phyloP scores from a whole-genome alignment of 768 basidiomycete genomes.

The Suillus ampliporus region DNA sequence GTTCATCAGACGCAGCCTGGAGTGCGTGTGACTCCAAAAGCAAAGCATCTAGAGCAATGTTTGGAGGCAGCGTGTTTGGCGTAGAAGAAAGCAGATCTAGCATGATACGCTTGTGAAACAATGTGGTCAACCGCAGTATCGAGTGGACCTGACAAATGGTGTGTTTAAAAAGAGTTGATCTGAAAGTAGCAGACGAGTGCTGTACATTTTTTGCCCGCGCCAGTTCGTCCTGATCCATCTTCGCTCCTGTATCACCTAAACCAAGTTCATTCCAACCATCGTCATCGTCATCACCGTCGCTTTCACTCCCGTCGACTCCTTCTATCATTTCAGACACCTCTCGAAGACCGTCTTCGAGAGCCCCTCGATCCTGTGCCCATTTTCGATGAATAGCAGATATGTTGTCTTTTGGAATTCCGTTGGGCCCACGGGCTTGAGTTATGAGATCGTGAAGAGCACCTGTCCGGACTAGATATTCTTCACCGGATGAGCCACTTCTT shows the following conservation, averaged over 20 bases:
- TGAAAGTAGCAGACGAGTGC: slow-evolving; percentile 15
- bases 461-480: slow-evolving; percentile 61
- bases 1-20: slow-evolving; percentile 64
- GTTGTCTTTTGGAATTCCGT: slow-evolving; percentile 63
- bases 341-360: slow-evolving; percentile 63
- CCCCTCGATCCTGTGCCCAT: slow-evolving; percentile 57
- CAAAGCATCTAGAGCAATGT: slow-evolving; percentile 54
- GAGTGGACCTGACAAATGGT: slow-evolving; percentile 53
- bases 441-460: slow-evolving; percentile 69
- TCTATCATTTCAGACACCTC: slow-evolving; percentile 64
- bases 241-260: slow-evolving; percentile 48
- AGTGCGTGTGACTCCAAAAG: slow-evolving; percentile 55
- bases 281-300: slow-evolving; percentile 29
- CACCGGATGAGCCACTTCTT: slow-evolving; percentile 33
- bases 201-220: slow-evolving; percentile 62
- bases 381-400: slow-evolving; percentile 57
- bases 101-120: slow-evolving; percentile 67
- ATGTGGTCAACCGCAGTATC: slow-evolving; percentile 60
- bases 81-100: slow-evolving; percentile 51
- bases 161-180: slow-evolving; percentile 12
- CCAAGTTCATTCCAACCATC: slow-evolving; percentile 72
- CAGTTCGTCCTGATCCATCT: slow-evolving; percentile 55
- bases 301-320: slow-evolving; percentile 36
- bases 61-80: slow-evolving; percentile 29
- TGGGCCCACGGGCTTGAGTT: slow-evolving; percentile 48